Evolutionary conservation across 345 rosid species (phyloP).

Genomic region (Aegle marmelos): DNA sequence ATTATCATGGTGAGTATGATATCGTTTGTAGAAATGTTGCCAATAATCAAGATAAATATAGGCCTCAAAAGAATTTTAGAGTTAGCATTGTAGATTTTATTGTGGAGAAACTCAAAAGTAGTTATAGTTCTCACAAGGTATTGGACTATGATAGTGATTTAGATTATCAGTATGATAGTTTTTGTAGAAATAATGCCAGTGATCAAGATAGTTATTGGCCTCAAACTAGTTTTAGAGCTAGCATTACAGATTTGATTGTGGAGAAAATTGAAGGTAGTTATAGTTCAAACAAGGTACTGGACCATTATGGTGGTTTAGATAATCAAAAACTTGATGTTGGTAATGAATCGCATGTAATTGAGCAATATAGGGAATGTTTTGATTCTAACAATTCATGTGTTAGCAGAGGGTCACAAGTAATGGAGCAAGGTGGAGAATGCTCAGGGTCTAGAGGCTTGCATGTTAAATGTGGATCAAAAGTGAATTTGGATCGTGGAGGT

Average conservation of each 20-base stretch:
- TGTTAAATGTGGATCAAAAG: conserved; percentile 9
- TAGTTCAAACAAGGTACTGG: neutral
- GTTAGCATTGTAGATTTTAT: conserved; percentile 16
- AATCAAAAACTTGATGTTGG: neutral
- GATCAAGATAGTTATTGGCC: neutral
- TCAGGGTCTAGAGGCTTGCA: conserved; percentile 10
- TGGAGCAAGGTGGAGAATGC: conserved; percentile 12
- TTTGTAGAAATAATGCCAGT: too few relatives aligned
- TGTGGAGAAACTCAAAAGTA: neutral
- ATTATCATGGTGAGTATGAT: neutral
- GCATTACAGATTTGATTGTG: conserved; percentile 16
- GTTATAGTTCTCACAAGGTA: neutral
- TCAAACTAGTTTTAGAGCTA: conserved; percentile 1
- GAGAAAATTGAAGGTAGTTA: conserved; percentile 9
- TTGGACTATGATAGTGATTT: neutral
- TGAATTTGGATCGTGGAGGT: conserved; percentile 9
- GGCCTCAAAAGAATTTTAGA: neutral
- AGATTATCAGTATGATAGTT: too few relatives aligned
- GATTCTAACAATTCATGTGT: neutral
- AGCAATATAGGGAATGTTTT: neutral
- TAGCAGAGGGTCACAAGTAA: neutral
- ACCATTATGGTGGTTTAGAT: neutral
- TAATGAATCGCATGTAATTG: neutral
- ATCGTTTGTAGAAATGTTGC: neutral
- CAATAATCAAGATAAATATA: neutral